Evolutionary conservation across 2,329 filamentous ascomycete species (phyloP), one percentile per base, ranked within the genome.

Genomic region (Arthrobotrys conoides): DNA sequence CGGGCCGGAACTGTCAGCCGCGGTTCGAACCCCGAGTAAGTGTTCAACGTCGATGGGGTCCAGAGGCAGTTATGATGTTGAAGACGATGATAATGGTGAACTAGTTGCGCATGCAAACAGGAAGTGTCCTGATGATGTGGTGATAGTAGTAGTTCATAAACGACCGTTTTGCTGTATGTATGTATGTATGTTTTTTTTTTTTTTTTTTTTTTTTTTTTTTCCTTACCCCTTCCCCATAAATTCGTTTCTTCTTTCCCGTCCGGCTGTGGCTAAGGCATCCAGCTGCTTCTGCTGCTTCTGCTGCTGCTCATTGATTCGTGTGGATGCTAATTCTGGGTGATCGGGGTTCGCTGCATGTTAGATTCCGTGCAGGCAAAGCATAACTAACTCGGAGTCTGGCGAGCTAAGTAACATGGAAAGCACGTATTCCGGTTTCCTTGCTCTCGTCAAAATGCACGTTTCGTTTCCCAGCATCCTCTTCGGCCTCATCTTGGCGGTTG

Each of bases 371-470:
- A 72, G 67, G 57, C 36, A 44, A 61, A 61, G 57, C 57, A 36
- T 61, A 61, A 20, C 30, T 38, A n/a, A 33, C 16, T 24, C 24
- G 9, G 16, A 61, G 22, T 27, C 48, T 53, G 33, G 36, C 38
- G 30, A 57, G 65, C 33, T 53, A 63, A 38, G 20, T 53, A 63
- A 38, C 59, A 36, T 51, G 64, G 38, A 44, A 73, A 67, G 64
- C 38, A 59, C 57, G 49, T 69, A 64, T 70, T 76, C 66, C 72
- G 72, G 72, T 61, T 71, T 51, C 67, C 38, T 51, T 70, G 71
- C 71, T 76, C 33, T 66, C 55, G 53, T 65, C 64, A 64, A 76
- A 70, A 70, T 63, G 72, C 51, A 76, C 53, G 65, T 70, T 76
- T 76, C 72, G 72, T 68, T 64, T 69, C 66, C 70, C 61, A n/a